These are phyloP conservation scores for Sporothrix curviconia DNA, from an alignment of 2,329 filamentous ascomycete species.

Conservation along the genomic window DNA sequence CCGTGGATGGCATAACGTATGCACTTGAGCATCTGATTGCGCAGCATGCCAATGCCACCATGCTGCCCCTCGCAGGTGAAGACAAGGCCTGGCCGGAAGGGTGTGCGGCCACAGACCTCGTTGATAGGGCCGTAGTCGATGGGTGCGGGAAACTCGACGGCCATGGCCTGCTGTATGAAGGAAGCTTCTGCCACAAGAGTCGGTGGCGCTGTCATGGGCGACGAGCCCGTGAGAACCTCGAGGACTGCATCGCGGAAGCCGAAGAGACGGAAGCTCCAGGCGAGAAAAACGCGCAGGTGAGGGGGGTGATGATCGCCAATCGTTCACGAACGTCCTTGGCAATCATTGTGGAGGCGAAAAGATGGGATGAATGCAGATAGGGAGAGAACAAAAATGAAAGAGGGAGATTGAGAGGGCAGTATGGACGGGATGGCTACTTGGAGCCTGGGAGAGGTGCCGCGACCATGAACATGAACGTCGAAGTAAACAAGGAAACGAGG, in stretches of 20 bases:
- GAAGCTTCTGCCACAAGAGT: not conserved
- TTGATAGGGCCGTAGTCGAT: conserved; percentile 31
- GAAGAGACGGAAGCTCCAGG: conserved; percentile 16
- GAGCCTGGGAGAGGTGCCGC: too few relatives aligned
- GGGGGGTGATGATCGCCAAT: not conserved
- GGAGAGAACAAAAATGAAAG: too few relatives aligned
- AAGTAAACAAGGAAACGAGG: too few relatives aligned
- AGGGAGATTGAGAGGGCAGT: too few relatives aligned
- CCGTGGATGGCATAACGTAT: conserved; percentile 34
- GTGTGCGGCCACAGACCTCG: conserved; percentile 26
- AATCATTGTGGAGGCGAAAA: not conserved
- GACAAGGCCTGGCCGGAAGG: conserved; percentile 30
- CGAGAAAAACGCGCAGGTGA: conserved; percentile 8
- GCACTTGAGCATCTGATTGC: conserved; percentile 36
- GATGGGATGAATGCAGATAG: not conserved
- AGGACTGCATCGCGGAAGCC: conserved; percentile 14
- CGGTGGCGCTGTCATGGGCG: not conserved
- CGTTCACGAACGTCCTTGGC: conserved; percentile 9
- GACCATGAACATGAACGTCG: too few relatives aligned
- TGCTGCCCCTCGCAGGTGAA: conserved; percentile 35
- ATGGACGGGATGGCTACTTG: too few relatives aligned
- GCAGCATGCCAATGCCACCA: conserved; percentile 34
- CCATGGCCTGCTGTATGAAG: conserved; percentile 24
- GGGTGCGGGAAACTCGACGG: conserved; percentile 30
- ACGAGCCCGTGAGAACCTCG: not conserved